phyloP scores from a whole-genome alignment of 2,329 filamentous ascomycete species.

The Dactylella cylindrospora region DNA sequence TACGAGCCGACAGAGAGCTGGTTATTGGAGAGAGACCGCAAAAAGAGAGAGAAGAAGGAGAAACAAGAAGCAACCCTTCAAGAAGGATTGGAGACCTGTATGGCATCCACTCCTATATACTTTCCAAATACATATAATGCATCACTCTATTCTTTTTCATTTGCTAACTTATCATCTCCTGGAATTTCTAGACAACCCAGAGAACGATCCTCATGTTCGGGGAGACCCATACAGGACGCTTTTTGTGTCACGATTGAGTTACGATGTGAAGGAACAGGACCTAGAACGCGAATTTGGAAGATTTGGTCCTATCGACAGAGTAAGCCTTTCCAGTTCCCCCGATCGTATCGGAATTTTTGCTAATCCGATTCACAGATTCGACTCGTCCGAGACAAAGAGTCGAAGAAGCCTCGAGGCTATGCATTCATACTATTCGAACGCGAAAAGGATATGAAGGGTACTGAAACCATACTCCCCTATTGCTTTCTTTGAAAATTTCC shows the following conservation, averaged over 20 bases:
- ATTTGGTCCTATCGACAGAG: slow-evolving; percentile 89
- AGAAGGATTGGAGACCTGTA: slow-evolving; percentile 68
- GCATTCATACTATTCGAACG: slow-evolving; percentile 96
- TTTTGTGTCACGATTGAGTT: slow-evolving; percentile 86
- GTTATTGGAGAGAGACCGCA: slow-evolving; percentile 81
- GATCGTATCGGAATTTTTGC: slow-evolving; percentile 30
- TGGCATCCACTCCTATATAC: slow-evolving; percentile 44
- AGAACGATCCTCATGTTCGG: slow-evolving; percentile 81
- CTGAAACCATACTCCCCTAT: slow-evolving; percentile 56
- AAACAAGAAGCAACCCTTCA: slow-evolving; percentile 64
- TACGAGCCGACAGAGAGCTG: slow-evolving; percentile 88
- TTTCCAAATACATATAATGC: neutral
- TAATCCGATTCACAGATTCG: slow-evolving; percentile 65
- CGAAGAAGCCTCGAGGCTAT: slow-evolving; percentile 83
- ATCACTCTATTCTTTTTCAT: slow-evolving; percentile 26
- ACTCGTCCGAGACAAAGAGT: slow-evolving; percentile 80
- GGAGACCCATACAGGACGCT: slow-evolving; percentile 95
- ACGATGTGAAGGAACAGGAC: slow-evolving; percentile 84
- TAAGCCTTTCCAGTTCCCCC: slow-evolving; percentile 55
- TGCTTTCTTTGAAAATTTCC: slow-evolving; percentile 47
- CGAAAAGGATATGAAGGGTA: slow-evolving; percentile 99
- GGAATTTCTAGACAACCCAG: slow-evolving; percentile 67
- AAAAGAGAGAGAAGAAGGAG: slow-evolving; percentile 76
- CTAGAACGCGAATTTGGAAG: slow-evolving; percentile 90
- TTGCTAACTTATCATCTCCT: too few relatives aligned